These are phyloP conservation scores for Fusarium pseudonygamai DNA, from an alignment of 2,329 filamentous ascomycete species.

Conservation along the genomic window DNA sequence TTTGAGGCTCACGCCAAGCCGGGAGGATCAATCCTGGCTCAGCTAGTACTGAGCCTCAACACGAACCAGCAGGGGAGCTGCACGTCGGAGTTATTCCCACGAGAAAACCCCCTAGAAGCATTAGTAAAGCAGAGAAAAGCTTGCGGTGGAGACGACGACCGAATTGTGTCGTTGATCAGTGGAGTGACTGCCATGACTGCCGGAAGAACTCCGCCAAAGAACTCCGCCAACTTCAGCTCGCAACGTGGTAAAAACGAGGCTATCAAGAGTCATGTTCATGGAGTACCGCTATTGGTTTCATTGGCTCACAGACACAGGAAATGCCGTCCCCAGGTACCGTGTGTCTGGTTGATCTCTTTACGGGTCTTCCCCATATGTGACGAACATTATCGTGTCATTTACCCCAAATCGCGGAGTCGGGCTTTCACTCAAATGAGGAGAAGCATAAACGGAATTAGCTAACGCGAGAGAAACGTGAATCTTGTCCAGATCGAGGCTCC, in stretches of 20 bases:
- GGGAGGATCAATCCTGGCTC: slow-evolving; percentile 14
- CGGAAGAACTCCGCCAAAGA: slow-evolving; percentile 26
- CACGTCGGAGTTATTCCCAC: slow-evolving; percentile 12
- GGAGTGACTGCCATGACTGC: slow-evolving; percentile 3
- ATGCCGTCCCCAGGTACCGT: slow-evolving; percentile 19
- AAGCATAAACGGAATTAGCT: slow-evolving; percentile 27
- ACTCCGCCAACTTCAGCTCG: slow-evolving; percentile 3
- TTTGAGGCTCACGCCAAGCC: slow-evolving; percentile 26
- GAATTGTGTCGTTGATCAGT: slow-evolving; percentile 21
- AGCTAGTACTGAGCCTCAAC: slow-evolving; percentile 21
- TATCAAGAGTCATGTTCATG: slow-evolving; percentile 18
- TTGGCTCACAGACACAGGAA: slow-evolving; percentile 16
- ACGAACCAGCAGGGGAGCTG: not conserved
- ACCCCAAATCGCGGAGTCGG: slow-evolving; percentile 22
- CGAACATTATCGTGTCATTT: not conserved
- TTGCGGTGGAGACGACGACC: slow-evolving; percentile 22
- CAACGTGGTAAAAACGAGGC: slow-evolving; percentile 1
- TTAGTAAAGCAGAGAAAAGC: slow-evolving; percentile 11
- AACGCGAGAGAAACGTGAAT: not conserved
- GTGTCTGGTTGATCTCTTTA: slow-evolving; percentile 22
- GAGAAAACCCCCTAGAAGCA: not conserved
- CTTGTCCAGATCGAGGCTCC: slow-evolving; percentile 4
- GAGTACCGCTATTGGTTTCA: not conserved
- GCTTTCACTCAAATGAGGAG: slow-evolving; percentile 23
- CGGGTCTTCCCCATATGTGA: slow-evolving; percentile 15